phyloP scores from a whole-genome alignment of 805 yeast genomes.

The Candida tallmaniae region DNA sequence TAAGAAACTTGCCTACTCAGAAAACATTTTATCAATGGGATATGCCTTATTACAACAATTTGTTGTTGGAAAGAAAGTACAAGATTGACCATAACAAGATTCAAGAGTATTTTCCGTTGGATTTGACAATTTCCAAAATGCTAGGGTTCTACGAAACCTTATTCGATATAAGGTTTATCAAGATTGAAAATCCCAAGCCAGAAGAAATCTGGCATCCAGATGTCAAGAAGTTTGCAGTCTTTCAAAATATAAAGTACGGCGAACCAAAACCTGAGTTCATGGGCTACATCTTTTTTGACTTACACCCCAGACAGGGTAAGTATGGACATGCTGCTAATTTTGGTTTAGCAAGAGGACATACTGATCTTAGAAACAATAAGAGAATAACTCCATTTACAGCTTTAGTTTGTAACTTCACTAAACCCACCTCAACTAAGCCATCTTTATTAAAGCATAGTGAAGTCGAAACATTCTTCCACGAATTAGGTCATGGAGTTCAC shows the following conservation, averaged over 20 bases:
- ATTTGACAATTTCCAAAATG: conserved; percentile 65
- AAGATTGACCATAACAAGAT: conserved; percentile 69
- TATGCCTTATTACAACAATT: conserved; percentile 58
- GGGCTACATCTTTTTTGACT: conserved; percentile 76
- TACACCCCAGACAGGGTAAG: conserved; percentile 83
- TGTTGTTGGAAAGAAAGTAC: conserved; percentile 61
- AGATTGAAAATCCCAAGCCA: conserved; percentile 35
- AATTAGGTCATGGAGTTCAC: conserved; percentile 87
- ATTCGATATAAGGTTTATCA: conserved; percentile 64
- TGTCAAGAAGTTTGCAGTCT: conserved; percentile 69
- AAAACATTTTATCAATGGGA: conserved; percentile 63
- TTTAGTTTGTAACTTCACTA: conserved; percentile 79
- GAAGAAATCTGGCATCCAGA: conserved; percentile 72
- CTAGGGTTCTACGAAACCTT: conserved; percentile 63
- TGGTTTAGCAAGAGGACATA: conserved; percentile 57
- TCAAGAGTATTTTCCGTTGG: conserved; percentile 75
- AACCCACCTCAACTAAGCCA: conserved; percentile 65
- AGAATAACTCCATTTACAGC: conserved; percentile 69
- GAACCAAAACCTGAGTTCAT: conserved; percentile 48
- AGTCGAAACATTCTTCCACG: conserved; percentile 83
- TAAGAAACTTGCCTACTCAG: conserved; percentile 40
- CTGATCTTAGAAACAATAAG: conserved; percentile 39
- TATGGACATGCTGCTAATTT: conserved; percentile 89
- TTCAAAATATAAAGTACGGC: conserved; percentile 49
- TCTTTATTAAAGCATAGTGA: conserved; percentile 73